Evolutionary conservation across 2,329 filamentous ascomycete genomes (phyloP), one percentile per base, ranked within the genome.

Genomic region (Amesomyces nigricolor): DNA sequence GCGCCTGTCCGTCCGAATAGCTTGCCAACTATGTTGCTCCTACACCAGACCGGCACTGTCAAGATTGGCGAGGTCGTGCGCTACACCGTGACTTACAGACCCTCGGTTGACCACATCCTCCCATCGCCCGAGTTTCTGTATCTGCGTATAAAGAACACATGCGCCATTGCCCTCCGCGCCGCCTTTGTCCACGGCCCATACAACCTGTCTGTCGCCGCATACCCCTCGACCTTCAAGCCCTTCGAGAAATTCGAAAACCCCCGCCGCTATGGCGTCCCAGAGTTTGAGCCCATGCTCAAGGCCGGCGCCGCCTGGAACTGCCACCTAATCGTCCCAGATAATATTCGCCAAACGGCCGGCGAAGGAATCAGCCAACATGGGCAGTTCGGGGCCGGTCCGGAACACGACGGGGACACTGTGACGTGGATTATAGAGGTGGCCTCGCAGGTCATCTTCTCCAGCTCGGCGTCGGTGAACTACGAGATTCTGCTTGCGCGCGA

Each of bases 101-200:
- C 94, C 4, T 86, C 87, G 39, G 80, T 85, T 66, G 94, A 97
- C 72, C 89, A 89, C 63, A 95, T 96, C 67, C 80, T 96, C 3
- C 94, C 94, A 4, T 87, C 89, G 4, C 92, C 92, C 29, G 77
- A 87, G 61, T 79, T 84, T 64, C 82, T 99, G 38, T 83, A 89
- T 71, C 82, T 99, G 45, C 90, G 89, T 64, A 85, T 99, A 69
- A 92, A 89, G 70, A 99, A 99, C 71, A 91, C 89, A 9, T 94
- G 88, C 39, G 87, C 89, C 55, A 89, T 96, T 61, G 89, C 94
- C 14, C 78, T 97, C 39, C 89, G 94, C 66, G 94, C 94, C 52
- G 94, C 94, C 54, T 99, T 96, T 70, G 86, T 99, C 52, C 94
- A 96, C 72, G 94, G 94, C 0, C 94, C 94, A 1, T 99, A 99